A percentile compares a stretch with the other conserved stretches of the same genome.
Evolutionary conservation across 441 rosid species (phyloP).

Genomic region (Gossypium lobatum): DNA sequence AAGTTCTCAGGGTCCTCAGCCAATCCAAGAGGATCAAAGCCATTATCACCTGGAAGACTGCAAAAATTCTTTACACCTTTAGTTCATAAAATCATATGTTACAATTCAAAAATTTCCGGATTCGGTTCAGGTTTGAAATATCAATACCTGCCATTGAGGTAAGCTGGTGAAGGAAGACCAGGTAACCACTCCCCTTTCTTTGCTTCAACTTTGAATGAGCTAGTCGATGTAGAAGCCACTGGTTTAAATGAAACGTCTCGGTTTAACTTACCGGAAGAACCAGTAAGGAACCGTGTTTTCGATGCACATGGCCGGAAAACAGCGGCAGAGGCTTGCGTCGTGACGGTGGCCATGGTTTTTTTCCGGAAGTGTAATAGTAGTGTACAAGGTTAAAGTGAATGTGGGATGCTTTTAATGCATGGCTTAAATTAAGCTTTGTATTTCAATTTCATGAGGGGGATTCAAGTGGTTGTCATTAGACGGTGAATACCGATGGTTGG

Average conservation of each 20-base stretch:
- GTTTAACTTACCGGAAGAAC: slow-evolving; percentile 48
- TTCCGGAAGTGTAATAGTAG: slow-evolving; percentile 1
- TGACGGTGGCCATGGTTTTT: slow-evolving; percentile 57
- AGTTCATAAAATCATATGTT: background rate
- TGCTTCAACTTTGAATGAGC: slow-evolving; percentile 61
- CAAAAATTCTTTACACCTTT: background rate
- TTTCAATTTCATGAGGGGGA: background rate
- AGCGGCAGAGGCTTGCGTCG: slow-evolving; percentile 82
- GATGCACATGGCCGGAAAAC: slow-evolving; percentile 67
- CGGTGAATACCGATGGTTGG: slow-evolving; percentile 24
- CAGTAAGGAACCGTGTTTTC: slow-evolving; percentile 57
- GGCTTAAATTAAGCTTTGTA: slow-evolving; percentile 22
- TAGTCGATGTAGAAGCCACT: slow-evolving; percentile 26
- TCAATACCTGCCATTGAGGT: slow-evolving; percentile 74
- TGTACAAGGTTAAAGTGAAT: background rate
- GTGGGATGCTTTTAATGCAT: slow-evolving; percentile 4
- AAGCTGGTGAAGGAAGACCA: slow-evolving; percentile 68
- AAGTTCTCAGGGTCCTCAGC: slow-evolving; percentile 96
- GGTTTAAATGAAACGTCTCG: slow-evolving; percentile 45
- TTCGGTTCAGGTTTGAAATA: background rate
- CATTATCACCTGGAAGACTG: slow-evolving; percentile 98
- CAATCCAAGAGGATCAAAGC: slow-evolving; percentile 82
- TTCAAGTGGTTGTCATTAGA: slow-evolving; percentile 35
- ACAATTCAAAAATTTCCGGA: background rate
- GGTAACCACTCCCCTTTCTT: slow-evolving; percentile 92